These are phyloP conservation scores for Phtheirospermum japonicum DNA, from an alignment of 257 asterid species.

Conservation along the genomic window DNA sequence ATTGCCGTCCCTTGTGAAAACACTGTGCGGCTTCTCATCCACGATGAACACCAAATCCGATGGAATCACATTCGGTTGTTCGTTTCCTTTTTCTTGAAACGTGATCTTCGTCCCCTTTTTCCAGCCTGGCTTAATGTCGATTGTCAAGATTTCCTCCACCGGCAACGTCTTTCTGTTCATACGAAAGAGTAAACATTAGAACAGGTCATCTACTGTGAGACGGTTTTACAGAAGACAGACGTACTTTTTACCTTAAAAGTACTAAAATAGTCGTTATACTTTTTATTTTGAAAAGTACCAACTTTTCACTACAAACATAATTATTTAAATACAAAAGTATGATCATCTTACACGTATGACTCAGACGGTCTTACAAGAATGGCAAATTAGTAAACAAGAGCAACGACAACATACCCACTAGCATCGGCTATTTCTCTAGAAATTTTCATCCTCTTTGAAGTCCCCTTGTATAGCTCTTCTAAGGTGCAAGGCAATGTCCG, in stretches of 20 bases:
- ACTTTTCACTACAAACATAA: no score
- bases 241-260: no score
- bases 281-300: conserved; percentile 18
- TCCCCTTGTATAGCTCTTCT: conserved; percentile 58
- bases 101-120: conserved; percentile 67
- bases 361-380: no score
- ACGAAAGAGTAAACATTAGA: background rate
- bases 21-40: conserved; percentile 55
- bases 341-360: no score
- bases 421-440: conserved; percentile 55
- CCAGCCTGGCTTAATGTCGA: conserved; percentile 65
- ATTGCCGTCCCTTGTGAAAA: conserved; percentile 49
- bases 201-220: no score
- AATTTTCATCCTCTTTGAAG: conserved; percentile 61
- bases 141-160: conserved; percentile 48
- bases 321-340: no score
- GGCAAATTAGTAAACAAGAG: no score
- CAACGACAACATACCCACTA: no score
- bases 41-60: conserved; percentile 55
- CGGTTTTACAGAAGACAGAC: no score
- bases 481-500: conserved; percentile 47
- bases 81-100: conserved; percentile 62
- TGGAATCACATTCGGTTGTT: conserved; percentile 46
- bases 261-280: no score
- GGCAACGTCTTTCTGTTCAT: conserved; percentile 44